Evolutionary conservation across 2,329 filamentous ascomycete species (phyloP).

Genomic region (Apiospora koreana): DNA sequence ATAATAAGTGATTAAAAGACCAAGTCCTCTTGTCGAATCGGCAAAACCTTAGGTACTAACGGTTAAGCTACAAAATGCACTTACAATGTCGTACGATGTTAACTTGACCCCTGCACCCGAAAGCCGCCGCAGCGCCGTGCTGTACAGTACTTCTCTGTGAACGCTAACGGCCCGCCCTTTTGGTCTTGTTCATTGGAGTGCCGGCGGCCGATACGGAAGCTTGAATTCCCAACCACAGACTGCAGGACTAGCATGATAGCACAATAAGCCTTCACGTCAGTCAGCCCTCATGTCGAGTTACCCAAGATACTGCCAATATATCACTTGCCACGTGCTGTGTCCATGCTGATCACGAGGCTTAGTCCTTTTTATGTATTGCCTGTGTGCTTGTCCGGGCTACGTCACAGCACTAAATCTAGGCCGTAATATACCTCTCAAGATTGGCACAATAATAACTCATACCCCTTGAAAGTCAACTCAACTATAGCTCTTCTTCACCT

Average conservation of each 20-base stretch:
- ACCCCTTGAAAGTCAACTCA: not conserved
- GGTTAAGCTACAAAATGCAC: not conserved
- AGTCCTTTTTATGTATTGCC: not conserved
- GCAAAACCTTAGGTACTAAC: not conserved
- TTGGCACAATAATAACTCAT: not conserved
- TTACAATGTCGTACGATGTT: constrained; percentile 4
- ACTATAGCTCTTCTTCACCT: not conserved
- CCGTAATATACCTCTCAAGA: not conserved
- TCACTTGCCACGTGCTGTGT: not conserved
- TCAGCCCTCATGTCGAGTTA: not conserved
- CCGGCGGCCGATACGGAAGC: not conserved
- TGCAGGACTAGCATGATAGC: not conserved
- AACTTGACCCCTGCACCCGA: not conserved
- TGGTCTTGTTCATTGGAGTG: not conserved
- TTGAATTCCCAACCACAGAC: not conserved
- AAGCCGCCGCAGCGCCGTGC: not conserved
- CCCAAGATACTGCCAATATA: not conserved
- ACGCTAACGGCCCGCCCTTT: not conserved
- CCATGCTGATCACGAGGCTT: not conserved
- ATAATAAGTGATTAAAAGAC: not conserved
- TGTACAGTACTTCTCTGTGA: not conserved
- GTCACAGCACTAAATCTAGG: not conserved
- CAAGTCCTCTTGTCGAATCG: not conserved
- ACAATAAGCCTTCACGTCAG: too few species aligned
- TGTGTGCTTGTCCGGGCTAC: not conserved